phyloP scores from a whole-genome alignment of 805 yeast genomes.

The Myxozyma monticola region DNA sequence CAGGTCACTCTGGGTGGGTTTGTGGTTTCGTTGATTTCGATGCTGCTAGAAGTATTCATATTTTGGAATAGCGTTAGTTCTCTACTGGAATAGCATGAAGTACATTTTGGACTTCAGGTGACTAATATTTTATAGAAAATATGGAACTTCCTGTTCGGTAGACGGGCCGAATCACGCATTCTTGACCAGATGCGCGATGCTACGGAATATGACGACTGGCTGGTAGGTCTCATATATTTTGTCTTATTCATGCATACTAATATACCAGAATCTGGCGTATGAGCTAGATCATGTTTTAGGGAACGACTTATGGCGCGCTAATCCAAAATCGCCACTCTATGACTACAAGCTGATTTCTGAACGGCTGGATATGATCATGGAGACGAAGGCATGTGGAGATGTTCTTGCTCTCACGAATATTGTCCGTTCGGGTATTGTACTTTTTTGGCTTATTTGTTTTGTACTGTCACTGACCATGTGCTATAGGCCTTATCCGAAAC shows the following conservation, averaged over 20 bases:
- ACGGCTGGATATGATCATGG: constrained; percentile 59
- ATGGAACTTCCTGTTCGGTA: constrained; percentile 38
- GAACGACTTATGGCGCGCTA: constrained; percentile 48
- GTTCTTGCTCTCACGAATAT: constrained; percentile 59
- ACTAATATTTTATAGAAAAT: constrained; percentile 4
- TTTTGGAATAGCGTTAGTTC: constrained; percentile 14
- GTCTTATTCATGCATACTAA: not conserved
- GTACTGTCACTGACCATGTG: not conserved
- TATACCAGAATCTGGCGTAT: constrained; percentile 39
- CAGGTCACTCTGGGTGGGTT: too few species aligned
- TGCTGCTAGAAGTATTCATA: constrained; percentile 4
- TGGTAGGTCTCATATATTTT: constrained; percentile 33
- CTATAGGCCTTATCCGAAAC: constrained; percentile 66
- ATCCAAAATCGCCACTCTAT: constrained; percentile 75
- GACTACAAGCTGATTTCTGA: constrained; percentile 82
- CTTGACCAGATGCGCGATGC: constrained; percentile 52
- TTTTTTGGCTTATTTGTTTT: not conserved
- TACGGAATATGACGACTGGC: constrained; percentile 71
- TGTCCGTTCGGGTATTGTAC: constrained; percentile 65
- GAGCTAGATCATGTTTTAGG: constrained; percentile 45
- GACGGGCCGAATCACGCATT: constrained; percentile 46
- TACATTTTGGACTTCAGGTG: too few species aligned
- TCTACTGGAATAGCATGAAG: too few species aligned
- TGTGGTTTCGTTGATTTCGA: constrained; percentile 1
- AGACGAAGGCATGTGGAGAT: constrained; percentile 63